phyloP scores from a whole-genome alignment of 768 basidiomycete species.

The Xanthoconium stramineum region DNA sequence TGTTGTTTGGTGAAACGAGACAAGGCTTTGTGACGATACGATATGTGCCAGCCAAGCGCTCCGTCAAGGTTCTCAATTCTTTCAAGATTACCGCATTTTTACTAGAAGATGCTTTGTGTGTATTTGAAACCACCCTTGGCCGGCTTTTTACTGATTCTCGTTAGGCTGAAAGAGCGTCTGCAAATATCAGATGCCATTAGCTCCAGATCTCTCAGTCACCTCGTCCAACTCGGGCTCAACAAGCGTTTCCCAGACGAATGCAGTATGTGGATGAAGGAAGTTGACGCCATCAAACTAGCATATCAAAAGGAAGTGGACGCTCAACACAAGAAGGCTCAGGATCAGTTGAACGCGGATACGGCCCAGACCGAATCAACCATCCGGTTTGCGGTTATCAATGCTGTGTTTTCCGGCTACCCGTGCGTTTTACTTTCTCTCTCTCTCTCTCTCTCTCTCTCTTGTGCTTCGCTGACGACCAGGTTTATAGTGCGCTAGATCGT shows the following conservation, averaged over 20 bases:
- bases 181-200: slow-evolving; percentile 22
- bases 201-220: slow-evolving; percentile 26
- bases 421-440: slow-evolving; percentile 2
- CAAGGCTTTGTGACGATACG: slow-evolving; percentile 38
- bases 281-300: slow-evolving; percentile 5
- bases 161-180: slow-evolving; percentile 26
- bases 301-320: background rate
- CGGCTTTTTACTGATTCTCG: background rate
- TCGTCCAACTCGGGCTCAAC: slow-evolving; percentile 32
- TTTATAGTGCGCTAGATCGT: slow-evolving; percentile 18
- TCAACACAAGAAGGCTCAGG: slow-evolving; percentile 13
- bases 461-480: background rate
- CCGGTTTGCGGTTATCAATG: slow-evolving; percentile 24
- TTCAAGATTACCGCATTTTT: slow-evolving; percentile 10
- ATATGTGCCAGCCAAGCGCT: slow-evolving; percentile 24
- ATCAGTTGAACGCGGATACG: slow-evolving; percentile 8
- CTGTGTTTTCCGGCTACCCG: slow-evolving; percentile 27
- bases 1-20: slow-evolving; percentile 39
- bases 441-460: background rate
- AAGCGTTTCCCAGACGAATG: slow-evolving; percentile 28
- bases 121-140: background rate
- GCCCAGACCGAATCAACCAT: slow-evolving; percentile 17
- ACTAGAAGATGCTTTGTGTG: slow-evolving; percentile 27
- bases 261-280: slow-evolving; percentile 21
- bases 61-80: slow-evolving; percentile 1